A percentile compares a stretch with the other conserved stretches of the same genome.
These are phyloP conservation scores for Verticillium nubilum DNA, from an alignment of 2,329 filamentous ascomycete genomes.

Conservation along the genomic window DNA sequence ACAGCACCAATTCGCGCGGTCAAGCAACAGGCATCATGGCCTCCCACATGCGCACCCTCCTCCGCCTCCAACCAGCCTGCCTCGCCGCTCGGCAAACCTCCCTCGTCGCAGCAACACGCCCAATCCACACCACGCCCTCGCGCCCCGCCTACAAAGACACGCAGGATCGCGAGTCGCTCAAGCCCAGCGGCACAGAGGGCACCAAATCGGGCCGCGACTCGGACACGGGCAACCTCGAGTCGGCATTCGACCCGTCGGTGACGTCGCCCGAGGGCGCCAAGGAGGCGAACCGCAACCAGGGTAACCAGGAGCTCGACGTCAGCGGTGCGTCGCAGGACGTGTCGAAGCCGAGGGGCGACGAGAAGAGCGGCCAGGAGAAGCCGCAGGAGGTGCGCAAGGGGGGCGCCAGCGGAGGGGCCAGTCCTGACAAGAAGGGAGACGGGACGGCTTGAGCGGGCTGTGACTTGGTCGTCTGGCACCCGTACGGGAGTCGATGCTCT, in stretches of 20 bases:
- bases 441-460: not conserved
- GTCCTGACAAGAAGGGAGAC: slow-evolving; percentile 23
- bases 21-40: not conserved
- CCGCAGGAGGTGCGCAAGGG: slow-evolving; percentile 27
- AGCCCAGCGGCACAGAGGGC: slow-evolving; percentile 61
- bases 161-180: slow-evolving; percentile 56
- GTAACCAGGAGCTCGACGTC: slow-evolving; percentile 27
- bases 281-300: slow-evolving; percentile 27
- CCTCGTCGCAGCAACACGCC: slow-evolving; percentile 15
- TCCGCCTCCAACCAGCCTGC: not conserved
- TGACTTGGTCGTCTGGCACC: too few species aligned
- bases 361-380: slow-evolving; percentile 22
- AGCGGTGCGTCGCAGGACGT: slow-evolving; percentile 40
- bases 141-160: slow-evolving; percentile 41
- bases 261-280: slow-evolving; percentile 62
- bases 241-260: slow-evolving; percentile 64
- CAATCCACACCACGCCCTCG: slow-evolving; percentile 25
- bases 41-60: not conserved
- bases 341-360: slow-evolving; percentile 29
- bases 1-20: not conserved
- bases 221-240: slow-evolving; percentile 47
- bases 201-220: slow-evolving; percentile 63
- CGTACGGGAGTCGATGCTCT: too few species aligned
- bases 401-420: slow-evolving; percentile 24
- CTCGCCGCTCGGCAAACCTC: not conserved